A percentile compares a stretch with the other conserved stretches of the same genome.
Conservation (phyloP, 495 filamentous ascomycete genomes). For the Lophium mytilinum region DNA sequence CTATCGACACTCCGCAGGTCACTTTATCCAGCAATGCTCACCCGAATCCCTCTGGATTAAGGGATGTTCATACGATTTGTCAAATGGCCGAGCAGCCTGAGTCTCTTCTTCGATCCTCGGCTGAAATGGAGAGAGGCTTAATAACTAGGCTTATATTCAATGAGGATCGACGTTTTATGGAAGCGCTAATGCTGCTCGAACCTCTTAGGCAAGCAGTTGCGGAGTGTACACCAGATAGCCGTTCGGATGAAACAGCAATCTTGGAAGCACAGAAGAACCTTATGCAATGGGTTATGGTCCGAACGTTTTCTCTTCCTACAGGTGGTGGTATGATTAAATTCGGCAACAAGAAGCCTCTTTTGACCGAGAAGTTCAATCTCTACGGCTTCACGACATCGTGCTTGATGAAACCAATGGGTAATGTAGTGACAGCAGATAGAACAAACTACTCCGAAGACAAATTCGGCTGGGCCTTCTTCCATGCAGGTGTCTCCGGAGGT, state of each 20-base stretch:
- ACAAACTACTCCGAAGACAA: constrained; percentile 83
- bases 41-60: constrained; percentile 37
- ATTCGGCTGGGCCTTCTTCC: constrained; percentile 96
- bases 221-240: constrained; percentile 62
- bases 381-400: constrained; percentile 81
- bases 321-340: constrained; percentile 80
- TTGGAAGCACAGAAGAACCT: constrained; percentile 89
- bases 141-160: constrained; percentile 80
- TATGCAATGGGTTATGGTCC: constrained; percentile 71
- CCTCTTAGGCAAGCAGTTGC: constrained; percentile 68
- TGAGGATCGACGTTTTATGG: constrained; percentile 78
- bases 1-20: constrained; percentile 26
- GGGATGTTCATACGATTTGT: constrained; percentile 67
- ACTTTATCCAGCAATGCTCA: constrained; percentile 27
- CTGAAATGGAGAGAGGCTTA: constrained; percentile 70
- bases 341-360: constrained; percentile 68
- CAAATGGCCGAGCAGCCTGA: constrained; percentile 41
- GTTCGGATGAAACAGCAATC: constrained; percentile 78
- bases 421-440: constrained; percentile 81
- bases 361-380: constrained; percentile 85
- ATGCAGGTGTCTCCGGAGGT: constrained; percentile 84
- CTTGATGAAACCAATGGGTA: constrained; percentile 82
- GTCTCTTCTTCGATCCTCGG: constrained; percentile 20
- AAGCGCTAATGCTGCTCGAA: constrained; percentile 71
- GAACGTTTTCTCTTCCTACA: constrained; percentile 78